Conservation (phyloP, 2,329 filamentous ascomycete genomes). For the Exophiala spinifera region DNA sequence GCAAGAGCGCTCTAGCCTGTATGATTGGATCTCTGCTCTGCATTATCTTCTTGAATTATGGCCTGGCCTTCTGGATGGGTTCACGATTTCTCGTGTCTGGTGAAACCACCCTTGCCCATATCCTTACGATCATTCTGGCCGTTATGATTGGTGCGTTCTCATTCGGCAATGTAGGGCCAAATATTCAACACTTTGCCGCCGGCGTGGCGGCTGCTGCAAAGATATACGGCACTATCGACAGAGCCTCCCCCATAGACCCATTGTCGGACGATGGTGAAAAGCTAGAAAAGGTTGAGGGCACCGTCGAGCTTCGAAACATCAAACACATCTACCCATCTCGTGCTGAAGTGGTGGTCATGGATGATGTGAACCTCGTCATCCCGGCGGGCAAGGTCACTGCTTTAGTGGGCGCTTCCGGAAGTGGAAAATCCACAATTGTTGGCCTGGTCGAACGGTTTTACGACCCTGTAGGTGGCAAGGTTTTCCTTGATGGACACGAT, state of each 20-base stretch:
- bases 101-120: conserved; percentile 63
- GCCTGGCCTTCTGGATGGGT: conserved; percentile 81
- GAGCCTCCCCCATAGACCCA: conserved; percentile 78
- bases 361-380: conserved; percentile 73
- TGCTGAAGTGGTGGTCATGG: conserved; percentile 84
- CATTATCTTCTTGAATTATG: conserved; percentile 82
- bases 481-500: conserved; percentile 79
- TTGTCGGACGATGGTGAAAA: conserved; percentile 67
- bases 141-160: conserved; percentile 90
- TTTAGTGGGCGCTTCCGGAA: conserved; percentile 88
- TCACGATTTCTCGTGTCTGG: conserved; percentile 68
- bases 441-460: conserved; percentile 94
- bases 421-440: conserved; percentile 91
- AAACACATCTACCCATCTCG: conserved; percentile 94
- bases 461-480: conserved; percentile 73
- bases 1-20: conserved; percentile 67
- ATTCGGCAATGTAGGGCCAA: conserved; percentile 80
- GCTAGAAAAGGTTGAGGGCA: conserved; percentile 69
- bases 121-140: conserved; percentile 83
- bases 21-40: conserved; percentile 85
- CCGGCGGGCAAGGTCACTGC: conserved; percentile 91
- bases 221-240: conserved; percentile 92
- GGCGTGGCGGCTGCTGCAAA: conserved; percentile 81
- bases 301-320: conserved; percentile 75
- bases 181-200: conserved; percentile 80